A percentile compares a stretch with the other conserved stretches of the same genome.
phyloP scores from a whole-genome alignment of 2,329 filamentous ascomycete genomes.

The Lachnellula suecica region DNA sequence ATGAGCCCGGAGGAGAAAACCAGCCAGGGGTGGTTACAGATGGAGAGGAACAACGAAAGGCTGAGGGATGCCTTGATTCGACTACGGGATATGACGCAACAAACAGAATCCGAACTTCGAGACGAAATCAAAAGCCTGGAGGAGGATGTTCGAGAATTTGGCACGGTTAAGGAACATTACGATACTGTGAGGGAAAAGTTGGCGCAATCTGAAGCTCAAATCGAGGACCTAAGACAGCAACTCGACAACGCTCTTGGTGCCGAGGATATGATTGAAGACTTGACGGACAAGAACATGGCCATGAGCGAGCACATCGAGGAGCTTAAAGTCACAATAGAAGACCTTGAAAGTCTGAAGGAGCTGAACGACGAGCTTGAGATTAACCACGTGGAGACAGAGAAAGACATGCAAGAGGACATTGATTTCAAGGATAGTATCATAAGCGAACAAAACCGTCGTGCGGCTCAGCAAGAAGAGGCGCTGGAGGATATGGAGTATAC shows the following conservation, averaged over 20 bases:
- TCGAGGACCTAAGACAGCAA: conserved; percentile 86
- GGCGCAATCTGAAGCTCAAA: conserved; percentile 67
- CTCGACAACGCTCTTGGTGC: conserved; percentile 84
- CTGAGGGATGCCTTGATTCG: conserved; percentile 81
- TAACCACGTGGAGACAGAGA: conserved; percentile 90
- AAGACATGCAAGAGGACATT: conserved; percentile 90
- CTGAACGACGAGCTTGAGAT: conserved; percentile 92
- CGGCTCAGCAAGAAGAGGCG: conserved; percentile 73
- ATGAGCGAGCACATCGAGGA: conserved; percentile 83
- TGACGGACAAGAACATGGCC: conserved; percentile 83
- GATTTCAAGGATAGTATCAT: conserved; percentile 85
- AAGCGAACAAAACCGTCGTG: conserved; percentile 73
- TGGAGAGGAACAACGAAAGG: conserved; percentile 87
- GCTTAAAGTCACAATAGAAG: conserved; percentile 77
- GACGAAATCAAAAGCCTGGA: conserved; percentile 74
- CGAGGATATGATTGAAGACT: conserved; percentile 91
- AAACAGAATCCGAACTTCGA: conserved; percentile 77
- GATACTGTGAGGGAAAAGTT: conserved; percentile 72
- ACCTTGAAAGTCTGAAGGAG: conserved; percentile 86
- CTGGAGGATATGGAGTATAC: conserved; percentile 91
- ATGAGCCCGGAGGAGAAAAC: conserved; percentile 87
- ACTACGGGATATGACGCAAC: conserved; percentile 82
- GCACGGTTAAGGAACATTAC: conserved; percentile 66
- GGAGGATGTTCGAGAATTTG: conserved; percentile 69
- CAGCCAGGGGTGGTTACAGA: conserved; percentile 84